Evolutionary conservation across 1,284 basidiomycete species (phyloP).

Genomic region (Coniophora puteana): DNA sequence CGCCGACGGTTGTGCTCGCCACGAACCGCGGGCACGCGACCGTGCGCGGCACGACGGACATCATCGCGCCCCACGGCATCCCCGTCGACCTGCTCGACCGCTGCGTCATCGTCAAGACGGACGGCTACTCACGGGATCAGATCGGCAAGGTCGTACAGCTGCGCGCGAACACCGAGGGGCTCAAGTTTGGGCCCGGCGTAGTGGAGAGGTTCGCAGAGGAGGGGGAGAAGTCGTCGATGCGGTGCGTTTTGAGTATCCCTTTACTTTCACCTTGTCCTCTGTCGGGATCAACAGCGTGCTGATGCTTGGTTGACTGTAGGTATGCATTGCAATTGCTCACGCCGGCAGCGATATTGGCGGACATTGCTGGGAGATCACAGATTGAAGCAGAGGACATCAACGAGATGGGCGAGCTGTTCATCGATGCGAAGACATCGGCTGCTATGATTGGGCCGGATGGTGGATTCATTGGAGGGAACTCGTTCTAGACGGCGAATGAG

Average conservation of each 20-base stretch:
- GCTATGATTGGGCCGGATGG: conserved; percentile 46
- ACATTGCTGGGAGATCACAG: conserved; percentile 72
- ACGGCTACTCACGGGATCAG: conserved; percentile 81
- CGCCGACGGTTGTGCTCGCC: conserved; percentile 95
- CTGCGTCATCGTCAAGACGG: conserved; percentile 96
- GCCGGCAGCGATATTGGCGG: conserved; percentile 88
- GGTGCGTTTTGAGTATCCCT: conserved; percentile 43
- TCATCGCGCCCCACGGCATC: conserved; percentile 90
- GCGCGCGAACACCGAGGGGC: conserved; percentile 83
- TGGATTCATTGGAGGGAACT: conserved; percentile 33
- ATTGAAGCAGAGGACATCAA: conserved; percentile 85
- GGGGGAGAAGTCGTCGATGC: conserved; percentile 81
- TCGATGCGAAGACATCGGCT: conserved; percentile 87
- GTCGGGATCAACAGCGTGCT: conserved; percentile 6
- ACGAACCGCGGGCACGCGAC: conserved; percentile 93
- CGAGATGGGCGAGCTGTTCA: conserved; percentile 92
- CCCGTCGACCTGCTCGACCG: conserved; percentile 93
- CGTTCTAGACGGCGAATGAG: too few species aligned
- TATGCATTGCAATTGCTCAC: conserved; percentile 92
- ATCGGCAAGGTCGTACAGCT: conserved; percentile 86
- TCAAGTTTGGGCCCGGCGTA: conserved; percentile 76
- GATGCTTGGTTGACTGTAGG: conserved; percentile 34
- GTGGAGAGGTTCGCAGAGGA: conserved; percentile 80
- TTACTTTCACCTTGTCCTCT: conserved; percentile 7
- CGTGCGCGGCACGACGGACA: conserved; percentile 90